Evolutionary conservation across 2,329 filamentous ascomycete genomes (phyloP).

Genomic region (Sporothrix pseudoabietina): DNA sequence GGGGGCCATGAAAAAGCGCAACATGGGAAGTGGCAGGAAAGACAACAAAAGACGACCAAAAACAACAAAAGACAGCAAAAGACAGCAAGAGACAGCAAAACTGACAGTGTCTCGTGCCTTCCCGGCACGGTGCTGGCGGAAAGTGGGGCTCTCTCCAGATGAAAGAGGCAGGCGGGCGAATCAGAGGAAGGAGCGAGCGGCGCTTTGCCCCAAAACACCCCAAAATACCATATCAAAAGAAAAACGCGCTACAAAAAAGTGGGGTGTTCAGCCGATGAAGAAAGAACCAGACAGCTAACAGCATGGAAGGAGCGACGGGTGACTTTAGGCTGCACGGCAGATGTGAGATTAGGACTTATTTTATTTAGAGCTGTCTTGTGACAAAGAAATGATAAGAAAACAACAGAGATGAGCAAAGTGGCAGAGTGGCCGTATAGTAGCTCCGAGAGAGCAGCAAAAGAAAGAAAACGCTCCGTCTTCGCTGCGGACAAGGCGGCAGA

Average conservation of each 20-base stretch:
- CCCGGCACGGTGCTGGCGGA: background rate
- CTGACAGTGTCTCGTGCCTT: constrained; percentile 9
- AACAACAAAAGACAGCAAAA: background rate
- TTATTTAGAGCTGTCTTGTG: background rate
- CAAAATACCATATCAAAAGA: constrained; percentile 8
- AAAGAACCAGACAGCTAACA: background rate
- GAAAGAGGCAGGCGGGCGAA: background rate
- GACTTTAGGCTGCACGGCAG: constrained; percentile 12
- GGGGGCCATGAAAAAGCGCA: background rate
- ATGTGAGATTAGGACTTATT: background rate
- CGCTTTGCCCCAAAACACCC: background rate
- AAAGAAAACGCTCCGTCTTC: background rate
- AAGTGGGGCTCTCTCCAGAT: background rate
- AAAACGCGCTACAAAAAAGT: constrained; percentile 18
- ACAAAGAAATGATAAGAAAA: background rate
- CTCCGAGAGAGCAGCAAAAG: background rate
- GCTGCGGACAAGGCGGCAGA: constrained; percentile 6
- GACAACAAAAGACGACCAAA: background rate
- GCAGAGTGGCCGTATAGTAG: background rate
- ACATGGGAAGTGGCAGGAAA: background rate
- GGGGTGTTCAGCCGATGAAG: constrained; percentile 13
- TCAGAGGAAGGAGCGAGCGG: background rate
- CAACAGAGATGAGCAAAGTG: background rate
- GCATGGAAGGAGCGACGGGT: background rate
- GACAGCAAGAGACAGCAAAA: background rate